A percentile compares a stretch with the other conserved stretches of the same genome.
phyloP scores from a whole-genome alignment of 495 filamentous ascomycete genomes.

The Podospora pseudoanserina region DNA sequence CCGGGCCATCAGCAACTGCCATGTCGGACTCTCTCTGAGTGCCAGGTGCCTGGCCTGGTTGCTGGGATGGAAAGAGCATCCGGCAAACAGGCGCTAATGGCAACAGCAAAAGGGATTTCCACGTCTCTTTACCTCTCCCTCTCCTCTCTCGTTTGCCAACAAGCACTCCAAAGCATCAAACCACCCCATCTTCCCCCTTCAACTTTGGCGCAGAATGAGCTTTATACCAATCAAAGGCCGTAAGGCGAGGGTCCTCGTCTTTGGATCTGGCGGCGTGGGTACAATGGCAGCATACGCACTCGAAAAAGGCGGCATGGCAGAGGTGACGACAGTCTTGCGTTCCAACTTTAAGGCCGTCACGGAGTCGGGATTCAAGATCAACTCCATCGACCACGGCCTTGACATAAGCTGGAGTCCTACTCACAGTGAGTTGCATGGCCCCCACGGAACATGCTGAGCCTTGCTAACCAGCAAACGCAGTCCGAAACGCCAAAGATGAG shows the following conservation, averaged over 20 bases:
- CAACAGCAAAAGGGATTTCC: no score
- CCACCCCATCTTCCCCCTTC: no score
- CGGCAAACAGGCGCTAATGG: no score
- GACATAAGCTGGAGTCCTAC: constrained; percentile 31
- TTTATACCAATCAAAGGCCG: not conserved
- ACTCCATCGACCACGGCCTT: constrained; percentile 35
- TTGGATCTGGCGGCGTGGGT: constrained; percentile 40
- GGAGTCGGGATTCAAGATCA: constrained; percentile 29
- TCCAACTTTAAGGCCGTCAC: constrained; percentile 35
- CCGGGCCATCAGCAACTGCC: no score
- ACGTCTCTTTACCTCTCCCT: no score
- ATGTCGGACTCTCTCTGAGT: no score
- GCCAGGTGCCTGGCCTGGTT: no score
- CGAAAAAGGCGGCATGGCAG: constrained; percentile 26
- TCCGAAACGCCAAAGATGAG: constrained; percentile 25
- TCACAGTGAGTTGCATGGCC: constrained; percentile 11
- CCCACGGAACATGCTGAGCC: constrained; percentile 1
- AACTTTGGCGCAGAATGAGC: constrained; percentile 7
- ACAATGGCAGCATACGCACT: constrained; percentile 41
- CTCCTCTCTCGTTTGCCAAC: no score
- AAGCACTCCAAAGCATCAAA: no score
- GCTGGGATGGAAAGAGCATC: no score
- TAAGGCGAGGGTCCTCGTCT: constrained; percentile 34
- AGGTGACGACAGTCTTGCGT: constrained; percentile 37
- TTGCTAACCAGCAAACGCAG: constrained; percentile 15